Evolutionary conservation across 768 basidiomycete genomes (phyloP).

Genomic region (Amyloporia xantha): DNA sequence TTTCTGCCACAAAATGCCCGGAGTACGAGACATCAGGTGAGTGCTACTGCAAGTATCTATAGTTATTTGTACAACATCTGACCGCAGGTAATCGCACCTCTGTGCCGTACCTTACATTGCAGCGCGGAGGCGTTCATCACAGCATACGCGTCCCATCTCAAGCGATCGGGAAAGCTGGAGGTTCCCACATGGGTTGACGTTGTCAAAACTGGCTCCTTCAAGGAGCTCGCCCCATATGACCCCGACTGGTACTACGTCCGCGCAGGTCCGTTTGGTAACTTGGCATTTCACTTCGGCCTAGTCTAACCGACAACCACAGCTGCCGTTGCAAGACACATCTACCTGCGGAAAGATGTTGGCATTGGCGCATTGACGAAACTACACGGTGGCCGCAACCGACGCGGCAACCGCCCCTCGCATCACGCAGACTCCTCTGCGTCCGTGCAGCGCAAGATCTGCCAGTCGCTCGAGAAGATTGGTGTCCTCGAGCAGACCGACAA

Average conservation of each 20-base stretch:
- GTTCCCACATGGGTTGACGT: slow-evolving; percentile 97
- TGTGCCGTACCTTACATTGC: slow-evolving; percentile 4
- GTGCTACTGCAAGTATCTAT: slow-evolving; percentile 12
- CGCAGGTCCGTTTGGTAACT: slow-evolving; percentile 82
- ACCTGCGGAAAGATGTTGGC: slow-evolving; percentile 96
- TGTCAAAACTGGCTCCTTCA: slow-evolving; percentile 96
- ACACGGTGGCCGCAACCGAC: slow-evolving; percentile 92
- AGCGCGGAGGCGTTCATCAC: slow-evolving; percentile 93
- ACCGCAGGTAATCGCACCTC: slow-evolving; percentile 2
- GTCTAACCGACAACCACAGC: too few relatives aligned
- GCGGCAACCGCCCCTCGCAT: slow-evolving; percentile 95
- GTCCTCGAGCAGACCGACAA: slow-evolving; percentile 91
- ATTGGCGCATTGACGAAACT: slow-evolving; percentile 92
- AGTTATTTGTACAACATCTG: neutral
- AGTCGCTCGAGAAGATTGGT: slow-evolving; percentile 97
- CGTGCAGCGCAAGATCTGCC: slow-evolving; percentile 93
- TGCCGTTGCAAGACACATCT: slow-evolving; percentile 97
- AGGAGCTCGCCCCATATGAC: slow-evolving; percentile 98
- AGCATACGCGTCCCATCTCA: slow-evolving; percentile 93
- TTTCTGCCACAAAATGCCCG: slow-evolving; percentile 51
- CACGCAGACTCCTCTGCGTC: slow-evolving; percentile 81
- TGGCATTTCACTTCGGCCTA: too few relatives aligned
- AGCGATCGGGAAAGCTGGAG: slow-evolving; percentile 98
- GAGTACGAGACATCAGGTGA: slow-evolving; percentile 78
- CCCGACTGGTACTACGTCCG: slow-evolving; percentile 99